Percentiles rank a stretch among this genome's conserved stretches.
Evolutionary conservation across 2,329 filamentous ascomycete species (phyloP).

Genomic region (Elsinoe necatrix): DNA sequence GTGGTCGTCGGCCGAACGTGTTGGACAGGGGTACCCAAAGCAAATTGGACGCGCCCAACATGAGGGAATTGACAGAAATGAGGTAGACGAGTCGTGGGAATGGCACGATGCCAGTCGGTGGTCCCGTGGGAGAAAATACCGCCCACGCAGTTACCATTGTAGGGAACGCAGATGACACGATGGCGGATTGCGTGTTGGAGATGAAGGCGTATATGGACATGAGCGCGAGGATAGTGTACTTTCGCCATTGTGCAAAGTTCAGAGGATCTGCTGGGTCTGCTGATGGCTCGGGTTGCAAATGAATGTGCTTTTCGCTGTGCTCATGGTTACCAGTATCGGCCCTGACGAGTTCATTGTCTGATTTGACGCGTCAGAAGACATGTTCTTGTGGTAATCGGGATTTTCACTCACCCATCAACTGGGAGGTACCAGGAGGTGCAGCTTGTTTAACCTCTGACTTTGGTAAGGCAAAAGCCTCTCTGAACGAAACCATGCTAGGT

Average conservation of each 20-base stretch:
- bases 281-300: conserved; percentile 33
- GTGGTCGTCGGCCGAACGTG: conserved; percentile 33
- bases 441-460: conserved; percentile 33
- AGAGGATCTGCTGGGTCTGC: conserved; percentile 34
- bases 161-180: conserved; percentile 31
- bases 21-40: conserved; percentile 37
- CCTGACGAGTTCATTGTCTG: conserved; percentile 24
- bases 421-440: conserved; percentile 34
- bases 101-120: conserved; percentile 17
- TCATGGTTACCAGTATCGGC: conserved; percentile 26
- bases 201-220: conserved; percentile 34
- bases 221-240: conserved; percentile 28
- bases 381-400: not conserved
- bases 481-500: conserved; percentile 29
- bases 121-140: conserved; percentile 14
- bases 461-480: conserved; percentile 31
- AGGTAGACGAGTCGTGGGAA: conserved; percentile 31
- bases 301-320: conserved; percentile 30
- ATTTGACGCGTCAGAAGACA: conserved; percentile 6
- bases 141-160: conserved; percentile 29
- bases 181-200: conserved; percentile 32
- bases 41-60: conserved; percentile 33
- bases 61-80: conserved; percentile 32
- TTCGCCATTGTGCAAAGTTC: conserved; percentile 33
- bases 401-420: conserved; percentile 30